Conservation (phyloP, 768 basidiomycete species). For the Baorangia bicolor region DNA sequence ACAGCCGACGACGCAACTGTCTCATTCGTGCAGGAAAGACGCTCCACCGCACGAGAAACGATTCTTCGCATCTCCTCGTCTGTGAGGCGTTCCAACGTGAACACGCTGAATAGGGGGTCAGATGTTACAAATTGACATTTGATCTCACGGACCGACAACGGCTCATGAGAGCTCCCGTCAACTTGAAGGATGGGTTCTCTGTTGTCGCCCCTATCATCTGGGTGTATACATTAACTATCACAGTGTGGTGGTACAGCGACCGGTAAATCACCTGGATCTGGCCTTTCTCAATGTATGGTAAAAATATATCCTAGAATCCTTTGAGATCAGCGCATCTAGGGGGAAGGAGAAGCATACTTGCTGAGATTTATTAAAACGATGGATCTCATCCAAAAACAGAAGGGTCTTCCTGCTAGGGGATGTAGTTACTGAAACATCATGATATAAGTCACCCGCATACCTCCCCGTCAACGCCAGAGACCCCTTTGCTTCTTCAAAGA, state of each 20-base stretch:
- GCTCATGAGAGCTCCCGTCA: slow-evolving; percentile 69
- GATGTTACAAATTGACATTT: background rate
- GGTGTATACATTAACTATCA: background rate
- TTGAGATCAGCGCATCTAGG: slow-evolving; percentile 6
- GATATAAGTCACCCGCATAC: slow-evolving; percentile 32
- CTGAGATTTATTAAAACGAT: slow-evolving; percentile 71
- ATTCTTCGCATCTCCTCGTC: slow-evolving; percentile 60
- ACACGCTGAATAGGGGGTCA: slow-evolving; percentile 52
- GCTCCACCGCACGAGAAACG: slow-evolving; percentile 52
- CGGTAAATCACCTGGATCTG: slow-evolving; percentile 52
- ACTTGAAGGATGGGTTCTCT: slow-evolving; percentile 86
- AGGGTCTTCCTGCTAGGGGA: slow-evolving; percentile 54
- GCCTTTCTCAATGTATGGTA: slow-evolving; percentile 80
- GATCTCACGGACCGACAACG: slow-evolving; percentile 61
- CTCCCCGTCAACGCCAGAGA: slow-evolving; percentile 62
- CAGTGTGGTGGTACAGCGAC: background rate
- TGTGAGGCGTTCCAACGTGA: slow-evolving; percentile 66
- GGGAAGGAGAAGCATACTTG: slow-evolving; percentile 42
- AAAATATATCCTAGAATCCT: slow-evolving; percentile 62
- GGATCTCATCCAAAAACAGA: slow-evolving; percentile 83
- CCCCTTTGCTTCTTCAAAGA: slow-evolving; percentile 76
- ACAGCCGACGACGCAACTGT: background rate
- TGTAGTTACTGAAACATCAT: slow-evolving; percentile 1
- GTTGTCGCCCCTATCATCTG: slow-evolving; percentile 83
- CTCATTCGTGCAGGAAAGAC: slow-evolving; percentile 24